Percentiles rank a stretch among this genome's conserved stretches.
phyloP scores from a whole-genome alignment of 495 filamentous ascomycete genomes.

The Hypoxylon rickii region DNA sequence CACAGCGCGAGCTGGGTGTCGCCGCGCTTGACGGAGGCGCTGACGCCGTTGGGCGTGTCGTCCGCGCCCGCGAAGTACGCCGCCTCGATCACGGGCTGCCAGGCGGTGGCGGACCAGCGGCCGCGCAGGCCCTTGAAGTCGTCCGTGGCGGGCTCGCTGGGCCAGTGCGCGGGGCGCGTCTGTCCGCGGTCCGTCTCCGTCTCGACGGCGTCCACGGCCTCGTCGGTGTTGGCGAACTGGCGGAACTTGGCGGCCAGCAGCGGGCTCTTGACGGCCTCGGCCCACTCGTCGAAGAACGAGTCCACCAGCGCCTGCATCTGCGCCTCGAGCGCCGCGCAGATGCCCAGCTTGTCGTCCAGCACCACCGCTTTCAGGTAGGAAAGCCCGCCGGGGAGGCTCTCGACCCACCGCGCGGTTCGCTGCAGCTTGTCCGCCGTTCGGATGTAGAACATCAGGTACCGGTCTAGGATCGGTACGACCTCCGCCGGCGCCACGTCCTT shows the following conservation, averaged over 20 bases:
- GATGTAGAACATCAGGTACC: constrained; percentile 96
- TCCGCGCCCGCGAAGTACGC: constrained; percentile 72
- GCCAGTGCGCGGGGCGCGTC: constrained; percentile 80
- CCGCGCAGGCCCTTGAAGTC: constrained; percentile 71
- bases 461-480: constrained; percentile 84
- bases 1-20: constrained; percentile 94
- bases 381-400: constrained; percentile 85
- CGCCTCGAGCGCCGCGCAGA: constrained; percentile 80
- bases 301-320: constrained; percentile 90
- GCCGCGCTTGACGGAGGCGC: constrained; percentile 78
- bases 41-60: constrained; percentile 66
- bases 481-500: constrained; percentile 89
- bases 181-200: constrained; percentile 76
- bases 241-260: constrained; percentile 72
- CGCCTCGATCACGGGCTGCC: constrained; percentile 83
- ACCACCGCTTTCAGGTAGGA: constrained; percentile 83
- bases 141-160: constrained; percentile 65
- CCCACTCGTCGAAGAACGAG: constrained; percentile 96
- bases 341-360: constrained; percentile 86
- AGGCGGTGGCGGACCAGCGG: constrained; percentile 74
- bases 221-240: constrained; percentile 87
- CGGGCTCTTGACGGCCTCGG: constrained; percentile 76
- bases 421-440: constrained; percentile 95
- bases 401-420: constrained; percentile 91
- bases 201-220: constrained; percentile 72